These are phyloP conservation scores for Dendrobium chrysotoxum DNA, from an alignment of 106 monocot species.

Conservation along the genomic window DNA sequence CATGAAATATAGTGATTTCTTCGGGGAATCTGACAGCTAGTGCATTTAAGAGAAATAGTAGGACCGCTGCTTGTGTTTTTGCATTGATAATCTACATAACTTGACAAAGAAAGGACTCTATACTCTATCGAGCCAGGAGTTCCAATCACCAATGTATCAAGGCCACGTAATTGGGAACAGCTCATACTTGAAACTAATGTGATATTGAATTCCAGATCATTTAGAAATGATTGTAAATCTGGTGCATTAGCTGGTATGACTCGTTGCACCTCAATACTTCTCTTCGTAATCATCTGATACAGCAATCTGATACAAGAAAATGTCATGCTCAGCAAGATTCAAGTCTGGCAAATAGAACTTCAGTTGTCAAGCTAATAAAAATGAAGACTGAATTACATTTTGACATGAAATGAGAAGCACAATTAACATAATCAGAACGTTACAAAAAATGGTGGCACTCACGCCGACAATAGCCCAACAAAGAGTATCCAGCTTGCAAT, in stretches of 20 bases:
- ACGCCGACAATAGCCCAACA: conserved; percentile 77
- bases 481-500: conserved; percentile 85
- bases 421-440: background rate
- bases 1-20: conserved; percentile 82
- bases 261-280: conserved; percentile 67
- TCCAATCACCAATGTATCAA: conserved; percentile 52
- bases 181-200: conserved; percentile 86
- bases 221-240: conserved; percentile 70
- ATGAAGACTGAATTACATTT: background rate
- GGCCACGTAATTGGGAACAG: conserved; percentile 70
- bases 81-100: conserved; percentile 46
- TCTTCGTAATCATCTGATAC: conserved; percentile 65
- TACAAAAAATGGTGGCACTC: conserved; percentile 24
- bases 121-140: conserved; percentile 69
- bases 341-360: background rate
- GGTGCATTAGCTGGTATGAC: conserved; percentile 77
- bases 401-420: conserved; percentile 1
- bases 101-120: conserved; percentile 52
- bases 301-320: conserved; percentile 46
- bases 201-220: conserved; percentile 92
- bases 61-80: conserved; percentile 79
- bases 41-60: conserved; percentile 71
- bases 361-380: background rate
- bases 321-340: background rate
- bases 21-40: conserved; percentile 58